Conservation (phyloP, 2,329 filamentous ascomycete species). For the Colletotrichum navitas region DNA sequence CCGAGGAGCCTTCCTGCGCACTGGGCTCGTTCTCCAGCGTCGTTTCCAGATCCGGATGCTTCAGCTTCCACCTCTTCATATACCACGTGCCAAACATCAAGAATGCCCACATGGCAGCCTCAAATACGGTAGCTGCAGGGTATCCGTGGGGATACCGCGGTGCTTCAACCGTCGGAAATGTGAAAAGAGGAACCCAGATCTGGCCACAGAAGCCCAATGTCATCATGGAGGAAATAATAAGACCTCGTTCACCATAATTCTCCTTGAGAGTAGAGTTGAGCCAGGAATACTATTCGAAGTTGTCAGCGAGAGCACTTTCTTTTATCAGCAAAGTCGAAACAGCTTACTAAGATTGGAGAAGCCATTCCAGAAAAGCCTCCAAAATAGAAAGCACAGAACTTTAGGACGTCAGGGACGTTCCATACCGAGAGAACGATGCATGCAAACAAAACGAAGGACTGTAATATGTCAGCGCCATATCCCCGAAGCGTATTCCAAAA, state of each 20-base stretch:
- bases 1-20: constrained; percentile 5
- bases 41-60: constrained; percentile 44
- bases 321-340: background rate
- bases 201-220: constrained; percentile 51
- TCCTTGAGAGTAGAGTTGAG: constrained; percentile 50
- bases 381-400: constrained; percentile 51
- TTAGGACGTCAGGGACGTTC: constrained; percentile 48
- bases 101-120: constrained; percentile 47
- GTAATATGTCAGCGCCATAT: background rate
- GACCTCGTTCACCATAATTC: constrained; percentile 50
- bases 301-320: background rate
- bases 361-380: constrained; percentile 49
- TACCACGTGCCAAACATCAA: constrained; percentile 48
- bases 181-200: constrained; percentile 49
- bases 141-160: constrained; percentile 47
- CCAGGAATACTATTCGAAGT: constrained; percentile 47
- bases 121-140: constrained; percentile 46
- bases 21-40: constrained; percentile 29
- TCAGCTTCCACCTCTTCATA: constrained; percentile 47
- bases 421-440: constrained; percentile 48
- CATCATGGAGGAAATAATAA: constrained; percentile 52
- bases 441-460: constrained; percentile 46
- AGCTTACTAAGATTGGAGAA: constrained; percentile 45
- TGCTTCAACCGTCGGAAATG: constrained; percentile 47
- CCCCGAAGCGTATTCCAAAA: fast-evolving